phyloP scores from a whole-genome alignment of 2,329 filamentous ascomycete genomes.

The Colletotrichum sp. region DNA sequence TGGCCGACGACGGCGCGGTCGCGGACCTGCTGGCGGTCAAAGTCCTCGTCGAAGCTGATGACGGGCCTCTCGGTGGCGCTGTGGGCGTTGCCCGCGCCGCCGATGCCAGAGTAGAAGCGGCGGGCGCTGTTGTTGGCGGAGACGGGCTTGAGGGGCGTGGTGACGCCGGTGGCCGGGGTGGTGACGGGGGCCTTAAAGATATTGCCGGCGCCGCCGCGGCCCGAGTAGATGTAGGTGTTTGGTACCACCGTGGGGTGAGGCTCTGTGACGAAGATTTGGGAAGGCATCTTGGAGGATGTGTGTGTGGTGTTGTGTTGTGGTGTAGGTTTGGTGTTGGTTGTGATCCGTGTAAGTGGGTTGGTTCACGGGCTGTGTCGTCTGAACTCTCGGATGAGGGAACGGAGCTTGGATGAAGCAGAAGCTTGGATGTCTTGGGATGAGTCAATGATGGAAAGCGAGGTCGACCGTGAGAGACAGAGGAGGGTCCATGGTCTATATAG shows the following conservation, averaged over 20 bases:
- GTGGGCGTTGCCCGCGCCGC: slow-evolving; percentile 73
- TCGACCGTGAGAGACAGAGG: not conserved
- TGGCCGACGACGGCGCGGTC: slow-evolving; percentile 22
- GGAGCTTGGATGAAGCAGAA: not conserved
- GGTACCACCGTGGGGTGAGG: slow-evolving; percentile 51
- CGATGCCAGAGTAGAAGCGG: slow-evolving; percentile 69
- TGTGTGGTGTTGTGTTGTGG: not conserved
- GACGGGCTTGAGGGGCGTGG: slow-evolving; percentile 50
- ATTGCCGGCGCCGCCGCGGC: slow-evolving; percentile 63
- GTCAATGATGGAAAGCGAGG: not conserved
- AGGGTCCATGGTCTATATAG: slow-evolving; percentile 18
- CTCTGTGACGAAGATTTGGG: slow-evolving; percentile 52
- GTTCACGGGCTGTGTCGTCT: not conserved
- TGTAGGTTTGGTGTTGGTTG: not conserved
- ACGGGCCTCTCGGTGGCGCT: slow-evolving; percentile 47
- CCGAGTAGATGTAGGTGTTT: slow-evolving; percentile 55
- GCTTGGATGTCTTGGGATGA: not conserved
- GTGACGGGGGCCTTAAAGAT: slow-evolving; percentile 50
- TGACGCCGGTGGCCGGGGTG: slow-evolving; percentile 51
- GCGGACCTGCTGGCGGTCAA: slow-evolving; percentile 18
- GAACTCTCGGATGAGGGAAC: not conserved
- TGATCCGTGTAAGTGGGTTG: slow-evolving; percentile 12
- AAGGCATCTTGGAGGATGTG: slow-evolving; percentile 36
- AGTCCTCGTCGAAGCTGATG: slow-evolving; percentile 23
- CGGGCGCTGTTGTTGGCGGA: slow-evolving; percentile 44